Conservation (phyloP, 2,329 filamentous ascomycete genomes). For the Monilinia laxa region DNA sequence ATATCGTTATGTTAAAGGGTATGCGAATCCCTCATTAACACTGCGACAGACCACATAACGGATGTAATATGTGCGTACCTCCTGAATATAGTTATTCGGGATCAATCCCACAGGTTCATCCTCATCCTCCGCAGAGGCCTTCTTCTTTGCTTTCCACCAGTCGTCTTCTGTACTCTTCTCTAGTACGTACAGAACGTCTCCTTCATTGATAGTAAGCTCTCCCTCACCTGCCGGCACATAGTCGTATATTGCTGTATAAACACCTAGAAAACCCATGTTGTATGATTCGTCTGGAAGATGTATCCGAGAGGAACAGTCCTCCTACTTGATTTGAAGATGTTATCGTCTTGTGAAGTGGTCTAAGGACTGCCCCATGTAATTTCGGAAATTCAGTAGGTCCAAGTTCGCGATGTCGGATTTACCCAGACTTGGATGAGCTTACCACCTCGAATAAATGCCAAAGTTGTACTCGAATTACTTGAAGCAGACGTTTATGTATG, state of each 20-base stretch:
- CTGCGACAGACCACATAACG: not conserved
- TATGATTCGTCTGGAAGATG: constrained; percentile 20
- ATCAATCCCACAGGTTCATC: constrained; percentile 51
- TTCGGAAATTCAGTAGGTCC: constrained; percentile 27
- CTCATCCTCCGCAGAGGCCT: constrained; percentile 44
- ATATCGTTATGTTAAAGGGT: not conserved
- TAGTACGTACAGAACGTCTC: constrained; percentile 82
- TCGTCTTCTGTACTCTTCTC: constrained; percentile 69
- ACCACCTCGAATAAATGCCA: not conserved
- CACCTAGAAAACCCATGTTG: constrained; percentile 84
- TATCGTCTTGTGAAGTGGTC: constrained; percentile 33
- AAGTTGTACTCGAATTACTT: constrained; percentile 25
- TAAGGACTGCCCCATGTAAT: constrained; percentile 35
- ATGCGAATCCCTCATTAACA: not conserved
- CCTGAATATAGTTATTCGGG: constrained; percentile 92
- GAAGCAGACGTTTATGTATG: not conserved
- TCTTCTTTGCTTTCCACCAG: constrained; percentile 69
- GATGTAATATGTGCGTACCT: constrained; percentile 59
- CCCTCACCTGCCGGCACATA: constrained; percentile 84
- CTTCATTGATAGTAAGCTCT: constrained; percentile 81
- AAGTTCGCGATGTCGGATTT: constrained; percentile 26
- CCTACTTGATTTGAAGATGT: constrained; percentile 30
- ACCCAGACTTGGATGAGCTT: constrained; percentile 18
- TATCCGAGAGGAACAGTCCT: constrained; percentile 24
- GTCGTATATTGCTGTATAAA: constrained; percentile 90